Evolutionary conservation across 768 basidiomycete genomes (phyloP), one percentile per base, ranked within the genome.

Genomic region (Lactarius quietus): DNA sequence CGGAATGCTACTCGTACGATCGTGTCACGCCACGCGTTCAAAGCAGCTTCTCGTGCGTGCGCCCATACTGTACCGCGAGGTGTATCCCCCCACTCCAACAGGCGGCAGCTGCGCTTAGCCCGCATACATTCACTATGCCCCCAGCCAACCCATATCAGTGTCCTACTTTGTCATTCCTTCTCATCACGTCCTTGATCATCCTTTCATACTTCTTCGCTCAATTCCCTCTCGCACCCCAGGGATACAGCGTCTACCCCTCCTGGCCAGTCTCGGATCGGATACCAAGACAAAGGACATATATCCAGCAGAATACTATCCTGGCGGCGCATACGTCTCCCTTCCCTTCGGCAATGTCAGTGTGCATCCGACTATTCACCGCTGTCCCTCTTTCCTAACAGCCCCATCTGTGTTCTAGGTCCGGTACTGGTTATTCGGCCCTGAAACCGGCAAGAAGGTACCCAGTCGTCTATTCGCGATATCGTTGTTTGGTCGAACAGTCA

Each of bases 381-480:
- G 38, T 12, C 58, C 48, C 45, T 33, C 7, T 15, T 61, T 39
- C 45, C 33, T 26, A 28, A n/a, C 28, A 41, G 36, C 18, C 54
- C 28, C 39, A 59, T 48, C 41, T 53, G 55, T 28, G 33, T 28
- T 61, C 33, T 70, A 89, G 87, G 82, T 86, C 23, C 81, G 88
- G 69, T 93, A 92, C 74, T 93, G 90, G 89, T 72, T 92, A 45
- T 72, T 88, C 33, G 91, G 91, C 3, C 89, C 89, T 26, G 84
- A 85, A 68, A 75, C 82, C 15, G 90, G 90, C 20, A 79, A 80
- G 60, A 86, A 86, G 78, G 89, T 90, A 29, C 52, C 57, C 20
- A 51, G 28, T 65, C 18, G 4, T 6, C 9, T 23, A 1, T 58
- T 29, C 6, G 38, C 59, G 61, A 54, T 48, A 31, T 62, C 23